Evolutionary conservation across 2,329 filamentous ascomycete species (phyloP), one percentile per base, ranked within the genome.

Genomic region (Colletotrichum gigasporum): DNA sequence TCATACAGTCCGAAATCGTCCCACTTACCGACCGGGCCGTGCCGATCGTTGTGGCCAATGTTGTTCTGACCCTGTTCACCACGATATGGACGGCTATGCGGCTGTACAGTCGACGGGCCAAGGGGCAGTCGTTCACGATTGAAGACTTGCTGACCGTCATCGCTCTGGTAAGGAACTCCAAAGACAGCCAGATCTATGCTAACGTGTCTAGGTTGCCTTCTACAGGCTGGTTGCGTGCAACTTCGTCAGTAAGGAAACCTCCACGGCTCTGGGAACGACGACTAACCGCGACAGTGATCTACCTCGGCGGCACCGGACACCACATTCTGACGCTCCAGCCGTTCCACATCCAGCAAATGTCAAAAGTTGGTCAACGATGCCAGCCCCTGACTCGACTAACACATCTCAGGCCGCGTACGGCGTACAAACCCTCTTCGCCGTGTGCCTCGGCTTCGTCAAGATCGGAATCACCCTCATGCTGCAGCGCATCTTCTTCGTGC

Each of bases 401-500:
- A 44, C 18, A 26, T 3, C 18, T 7, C 16, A 45, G 53, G 41
- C 41, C 28, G 53, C 53, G 11, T 44, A 44, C 26, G 53, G 28
- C 10, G 53, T 56, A 9, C 54, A 57, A 8, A 35, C 32, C 28
- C 42, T 48, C 42, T 48, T 47, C 30, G 54, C 41, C 28, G 20
- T 48, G 22, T 44, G 41, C 20, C 30, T 57, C 41, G 54, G 42
- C 28, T 57, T 57, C 54, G 48, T 48, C 54, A 57, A 57, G 42
- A 34, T 57, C 32, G 44, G 54, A 20, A 57, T 57, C 54, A 57
- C 34, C 42, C 32, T 34, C 30, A 57, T 57, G 54, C 54, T 57
- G 12, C 39, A 45, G 42, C 54, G 54, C 22, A 28, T 57, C 7
- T 57, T 57, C 42, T 45, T 44, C 28, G 54, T 34, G 11, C 28